phyloP scores from a whole-genome alignment of 2,329 filamentous ascomycete species.

The Orbilia oligospora region DNA sequence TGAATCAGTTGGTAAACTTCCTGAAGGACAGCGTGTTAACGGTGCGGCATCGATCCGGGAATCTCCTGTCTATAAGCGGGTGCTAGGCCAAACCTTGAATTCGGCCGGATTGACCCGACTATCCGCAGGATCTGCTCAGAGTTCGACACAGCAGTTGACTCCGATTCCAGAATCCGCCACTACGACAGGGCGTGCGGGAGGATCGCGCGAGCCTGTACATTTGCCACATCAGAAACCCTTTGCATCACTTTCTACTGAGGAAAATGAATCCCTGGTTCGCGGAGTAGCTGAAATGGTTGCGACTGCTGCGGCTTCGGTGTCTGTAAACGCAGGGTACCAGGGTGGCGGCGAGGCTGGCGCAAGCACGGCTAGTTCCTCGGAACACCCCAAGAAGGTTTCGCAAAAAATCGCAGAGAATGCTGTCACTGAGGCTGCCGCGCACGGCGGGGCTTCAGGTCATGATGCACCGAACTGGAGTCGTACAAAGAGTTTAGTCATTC shows the following conservation, averaged over 20 bases:
- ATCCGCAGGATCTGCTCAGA: conserved; percentile 42
- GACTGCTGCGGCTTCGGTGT: conserved; percentile 82
- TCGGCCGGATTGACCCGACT: conserved; percentile 75
- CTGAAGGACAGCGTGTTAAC: conserved; percentile 61
- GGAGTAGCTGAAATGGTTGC: conserved; percentile 95
- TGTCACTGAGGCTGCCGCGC: conserved; percentile 59
- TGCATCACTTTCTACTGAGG: conserved; percentile 82
- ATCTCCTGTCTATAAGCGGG: conserved; percentile 90
- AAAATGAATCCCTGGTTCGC: conserved; percentile 84
- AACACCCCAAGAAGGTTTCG: conserved; percentile 63
- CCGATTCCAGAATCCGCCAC: conserved; percentile 33
- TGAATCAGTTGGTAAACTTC: conserved; percentile 54
- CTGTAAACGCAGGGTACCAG: conserved; percentile 66
- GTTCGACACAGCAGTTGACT: conserved; percentile 36
- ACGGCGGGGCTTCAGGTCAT: conserved; percentile 75
- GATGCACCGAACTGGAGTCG: conserved; percentile 99
- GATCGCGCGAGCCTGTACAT: conserved; percentile 78
- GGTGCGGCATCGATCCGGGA: conserved; percentile 76
- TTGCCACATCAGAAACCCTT: conserved; percentile 69
- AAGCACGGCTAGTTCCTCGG: conserved; percentile 55
- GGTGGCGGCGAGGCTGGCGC: conserved; percentile 52
- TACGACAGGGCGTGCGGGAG: conserved; percentile 74
- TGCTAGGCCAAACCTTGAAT: conserved; percentile 89
- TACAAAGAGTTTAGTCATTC: conserved; percentile 87
- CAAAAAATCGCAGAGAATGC: conserved; percentile 63